Conservation (phyloP, 352 stramenopile genomes). For the Pythium coloratum region DNA sequence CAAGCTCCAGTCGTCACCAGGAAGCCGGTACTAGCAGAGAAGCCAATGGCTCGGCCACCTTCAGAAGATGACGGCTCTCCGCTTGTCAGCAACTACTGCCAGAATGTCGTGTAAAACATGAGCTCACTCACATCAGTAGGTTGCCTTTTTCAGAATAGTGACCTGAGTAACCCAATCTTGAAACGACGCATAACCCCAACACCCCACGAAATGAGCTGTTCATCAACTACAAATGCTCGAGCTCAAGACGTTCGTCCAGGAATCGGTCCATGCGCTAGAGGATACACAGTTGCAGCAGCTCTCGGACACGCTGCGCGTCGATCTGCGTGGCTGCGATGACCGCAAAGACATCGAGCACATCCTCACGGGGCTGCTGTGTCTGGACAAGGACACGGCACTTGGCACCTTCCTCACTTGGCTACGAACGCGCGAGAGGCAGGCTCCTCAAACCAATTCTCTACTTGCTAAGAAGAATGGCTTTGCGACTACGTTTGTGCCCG, state of each 20-base stretch:
- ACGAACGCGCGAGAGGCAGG: constrained; percentile 27
- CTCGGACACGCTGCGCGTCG: constrained; percentile 61
- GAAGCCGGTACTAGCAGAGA: no score
- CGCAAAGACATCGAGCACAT: constrained; percentile 60
- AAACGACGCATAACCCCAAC: constrained; percentile 6
- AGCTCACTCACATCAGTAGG: neutral
- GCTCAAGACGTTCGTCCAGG: constrained; percentile 65
- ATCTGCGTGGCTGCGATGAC: constrained; percentile 56
- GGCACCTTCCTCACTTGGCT: constrained; percentile 75
- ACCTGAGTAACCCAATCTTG: neutral
- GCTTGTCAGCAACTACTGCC: constrained; percentile 51
- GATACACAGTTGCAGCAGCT: constrained; percentile 43
- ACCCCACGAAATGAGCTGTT: neutral
- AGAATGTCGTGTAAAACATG: constrained; percentile 52
- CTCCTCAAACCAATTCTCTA: constrained; percentile 22
- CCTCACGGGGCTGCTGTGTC: constrained; percentile 58
- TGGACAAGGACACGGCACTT: constrained; percentile 74
- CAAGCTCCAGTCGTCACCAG: no score
- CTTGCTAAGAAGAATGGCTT: constrained; percentile 44
- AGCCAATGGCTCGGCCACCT: no score
- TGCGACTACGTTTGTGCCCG: constrained; percentile 65
- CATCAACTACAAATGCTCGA: constrained; percentile 38
- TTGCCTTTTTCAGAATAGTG: neutral
- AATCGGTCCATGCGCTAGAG: constrained; percentile 58
- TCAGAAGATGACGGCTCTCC: constrained; percentile 12